Percentiles rank a stretch among this genome's conserved stretches.
These are phyloP conservation scores for Boletus eberwhitei DNA, from an alignment of 768 basidiomycete genomes.

Conservation along the genomic window DNA sequence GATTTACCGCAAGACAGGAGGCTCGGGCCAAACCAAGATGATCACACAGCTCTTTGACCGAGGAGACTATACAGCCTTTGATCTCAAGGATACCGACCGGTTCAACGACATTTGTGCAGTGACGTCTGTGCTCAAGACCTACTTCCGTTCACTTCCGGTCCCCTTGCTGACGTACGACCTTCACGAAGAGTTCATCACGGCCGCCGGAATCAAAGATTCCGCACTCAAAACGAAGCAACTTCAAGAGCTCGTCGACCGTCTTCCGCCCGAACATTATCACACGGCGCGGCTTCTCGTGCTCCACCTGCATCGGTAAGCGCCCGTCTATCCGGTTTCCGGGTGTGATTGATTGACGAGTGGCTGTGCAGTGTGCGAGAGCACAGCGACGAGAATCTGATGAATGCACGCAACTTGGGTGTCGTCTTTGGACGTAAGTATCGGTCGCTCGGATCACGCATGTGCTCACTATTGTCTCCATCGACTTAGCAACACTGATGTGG, in stretches of 20 bases:
- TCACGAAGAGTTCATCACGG: slow-evolving; percentile 85
- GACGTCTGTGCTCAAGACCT: slow-evolving; percentile 95
- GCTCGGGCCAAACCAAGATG: slow-evolving; percentile 83
- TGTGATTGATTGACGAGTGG: slow-evolving; percentile 1
- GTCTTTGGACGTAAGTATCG: slow-evolving; percentile 91
- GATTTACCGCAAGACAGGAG: slow-evolving; percentile 97
- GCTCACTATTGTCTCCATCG: not conserved
- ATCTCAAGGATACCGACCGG: slow-evolving; percentile 77
- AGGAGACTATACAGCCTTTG: slow-evolving; percentile 86
- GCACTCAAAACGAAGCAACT: slow-evolving; percentile 57
- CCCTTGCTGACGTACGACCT: slow-evolving; percentile 89
- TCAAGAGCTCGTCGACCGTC: slow-evolving; percentile 63
- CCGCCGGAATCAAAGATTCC: slow-evolving; percentile 66
- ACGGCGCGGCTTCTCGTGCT: slow-evolving; percentile 81
- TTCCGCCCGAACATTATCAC: slow-evolving; percentile 86
- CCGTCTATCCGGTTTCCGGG: not conserved
- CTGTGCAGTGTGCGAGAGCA: slow-evolving; percentile 53
- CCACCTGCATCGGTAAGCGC: slow-evolving; percentile 75
- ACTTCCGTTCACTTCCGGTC: slow-evolving; percentile 89
- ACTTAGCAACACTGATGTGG: slow-evolving; percentile 86
- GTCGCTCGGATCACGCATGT: not conserved
- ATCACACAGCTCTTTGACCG: slow-evolving; percentile 95
- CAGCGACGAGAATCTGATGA: slow-evolving; percentile 85
- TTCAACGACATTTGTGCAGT: slow-evolving; percentile 98
- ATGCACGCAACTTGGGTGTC: slow-evolving; percentile 89